Evolutionary conservation across 1,284 basidiomycete species (phyloP).

Genomic region (Leccinum subspadiceum): DNA sequence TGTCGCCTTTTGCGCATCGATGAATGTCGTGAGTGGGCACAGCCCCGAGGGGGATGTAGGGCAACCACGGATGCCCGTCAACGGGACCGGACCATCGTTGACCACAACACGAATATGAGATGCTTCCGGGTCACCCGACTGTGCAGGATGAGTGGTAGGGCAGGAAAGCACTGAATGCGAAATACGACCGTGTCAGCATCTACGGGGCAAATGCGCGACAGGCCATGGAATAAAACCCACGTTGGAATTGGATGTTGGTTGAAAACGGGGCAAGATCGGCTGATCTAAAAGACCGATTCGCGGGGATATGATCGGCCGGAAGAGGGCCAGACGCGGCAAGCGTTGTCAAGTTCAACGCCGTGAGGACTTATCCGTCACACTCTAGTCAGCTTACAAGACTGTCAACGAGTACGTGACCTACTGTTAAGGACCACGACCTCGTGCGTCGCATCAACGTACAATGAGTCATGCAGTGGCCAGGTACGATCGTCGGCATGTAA

Average conservation of each 20-base stretch:
- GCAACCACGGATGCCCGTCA: conserved; percentile 75
- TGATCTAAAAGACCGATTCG: conserved; percentile 38
- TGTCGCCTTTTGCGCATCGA: conserved; percentile 66
- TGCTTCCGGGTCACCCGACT: conserved; percentile 43
- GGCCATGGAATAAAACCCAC: conserved; percentile 16
- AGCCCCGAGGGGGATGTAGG: conserved; percentile 69
- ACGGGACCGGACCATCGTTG: conserved; percentile 86
- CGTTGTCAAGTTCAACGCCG: conserved; percentile 57
- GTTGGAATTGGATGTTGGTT: conserved; percentile 35
- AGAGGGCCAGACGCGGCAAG: conserved; percentile 51
- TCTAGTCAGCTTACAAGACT: background rate
- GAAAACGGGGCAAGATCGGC: conserved; percentile 32
- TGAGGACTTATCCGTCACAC: conserved; percentile 38
- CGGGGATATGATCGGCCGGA: conserved; percentile 53
- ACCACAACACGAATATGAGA: conserved; percentile 74
- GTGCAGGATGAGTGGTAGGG: conserved; percentile 15
- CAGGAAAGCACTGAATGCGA: conserved; percentile 28
- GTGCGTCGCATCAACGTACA: conserved; percentile 87
- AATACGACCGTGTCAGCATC: background rate
- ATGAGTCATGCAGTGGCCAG: conserved; percentile 78
- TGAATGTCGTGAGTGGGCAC: conserved; percentile 76
- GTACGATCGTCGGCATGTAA: conserved; percentile 65
- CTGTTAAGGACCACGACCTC: conserved; percentile 82
- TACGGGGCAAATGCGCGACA: background rate
- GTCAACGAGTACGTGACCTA: conserved; percentile 30